Evolutionary conservation across 331 rosid genomes (phyloP).

Genomic region (Pyracantha coccinea): DNA sequence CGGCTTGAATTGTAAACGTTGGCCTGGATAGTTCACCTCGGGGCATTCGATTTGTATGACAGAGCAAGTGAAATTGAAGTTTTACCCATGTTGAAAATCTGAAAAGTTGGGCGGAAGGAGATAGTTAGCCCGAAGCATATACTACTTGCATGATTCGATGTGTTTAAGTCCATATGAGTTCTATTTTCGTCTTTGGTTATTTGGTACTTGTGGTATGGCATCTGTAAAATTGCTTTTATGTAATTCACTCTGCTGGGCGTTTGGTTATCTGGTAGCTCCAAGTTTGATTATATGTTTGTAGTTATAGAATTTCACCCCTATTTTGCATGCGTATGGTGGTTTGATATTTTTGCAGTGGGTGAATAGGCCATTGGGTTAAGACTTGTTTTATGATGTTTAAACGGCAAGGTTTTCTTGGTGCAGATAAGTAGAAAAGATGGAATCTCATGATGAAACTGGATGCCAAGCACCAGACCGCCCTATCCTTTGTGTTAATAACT

Average conservation of each 20-base stretch:
- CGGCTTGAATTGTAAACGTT: neutral
- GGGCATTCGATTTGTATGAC: neutral
- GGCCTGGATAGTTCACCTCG: neutral
- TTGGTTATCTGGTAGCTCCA: neutral
- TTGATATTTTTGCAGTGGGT: neutral
- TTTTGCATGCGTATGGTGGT: neutral
- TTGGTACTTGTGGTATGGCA: neutral
- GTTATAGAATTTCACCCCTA: neutral
- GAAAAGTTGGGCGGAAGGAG: neutral
- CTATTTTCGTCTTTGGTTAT: neutral
- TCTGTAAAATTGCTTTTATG: neutral
- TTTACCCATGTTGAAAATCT: neutral
- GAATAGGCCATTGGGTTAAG: neutral
- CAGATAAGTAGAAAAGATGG: constrained; percentile 52
- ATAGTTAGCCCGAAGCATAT: neutral
- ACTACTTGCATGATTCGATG: neutral
- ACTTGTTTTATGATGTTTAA: neutral
- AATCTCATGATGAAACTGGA: constrained; percentile 67
- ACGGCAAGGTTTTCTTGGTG: neutral
- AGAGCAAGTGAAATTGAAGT: neutral
- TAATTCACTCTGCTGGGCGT: neutral
- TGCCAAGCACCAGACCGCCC: constrained; percentile 68
- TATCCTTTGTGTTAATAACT: constrained; percentile 60
- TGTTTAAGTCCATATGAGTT: neutral
- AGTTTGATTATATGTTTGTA: no score